Evolutionary conservation across 1,139 yeast genomes (phyloP).

Genomic region (Candida tetrigidarum): DNA sequence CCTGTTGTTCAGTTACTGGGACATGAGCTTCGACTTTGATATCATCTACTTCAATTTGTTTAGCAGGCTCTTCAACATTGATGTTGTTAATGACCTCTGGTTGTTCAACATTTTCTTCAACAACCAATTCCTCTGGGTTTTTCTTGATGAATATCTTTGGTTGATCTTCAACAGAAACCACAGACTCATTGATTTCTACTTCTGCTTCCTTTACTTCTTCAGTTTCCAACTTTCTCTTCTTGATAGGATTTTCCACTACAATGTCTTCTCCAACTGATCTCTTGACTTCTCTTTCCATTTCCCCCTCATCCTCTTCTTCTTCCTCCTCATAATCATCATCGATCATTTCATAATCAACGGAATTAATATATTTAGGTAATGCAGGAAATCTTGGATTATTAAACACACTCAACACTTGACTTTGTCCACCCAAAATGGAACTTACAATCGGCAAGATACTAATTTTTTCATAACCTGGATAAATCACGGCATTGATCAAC

Average conservation of each 20-base stretch:
- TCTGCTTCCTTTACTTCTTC: too few species aligned
- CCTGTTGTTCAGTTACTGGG: constrained; percentile 14
- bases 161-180: not conserved
- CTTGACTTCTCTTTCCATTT: too few species aligned
- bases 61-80: not conserved
- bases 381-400: constrained; percentile 84
- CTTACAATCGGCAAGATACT: constrained; percentile 75
- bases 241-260: constrained; percentile 23
- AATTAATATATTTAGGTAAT: constrained; percentile 40
- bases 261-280: constrained; percentile 13
- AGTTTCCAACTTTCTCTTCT: constrained; percentile 10
- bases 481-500: constrained; percentile 57
- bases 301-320: constrained; percentile 15
- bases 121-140: too few species aligned
- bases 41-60: not conserved
- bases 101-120: too few species aligned
- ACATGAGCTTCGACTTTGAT: constrained; percentile 9
- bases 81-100: too few species aligned
- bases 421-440: constrained; percentile 47
- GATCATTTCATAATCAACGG: constrained; percentile 22
- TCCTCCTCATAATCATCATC: constrained; percentile 24
- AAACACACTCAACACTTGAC: constrained; percentile 53
- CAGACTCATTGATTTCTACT: too few species aligned
- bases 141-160: not conserved
- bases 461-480: constrained; percentile 65